Percentiles rank a stretch among this genome's conserved stretches.
phyloP scores from a whole-genome alignment of 805 yeast genomes.

The Grigorovia jiainica region DNA sequence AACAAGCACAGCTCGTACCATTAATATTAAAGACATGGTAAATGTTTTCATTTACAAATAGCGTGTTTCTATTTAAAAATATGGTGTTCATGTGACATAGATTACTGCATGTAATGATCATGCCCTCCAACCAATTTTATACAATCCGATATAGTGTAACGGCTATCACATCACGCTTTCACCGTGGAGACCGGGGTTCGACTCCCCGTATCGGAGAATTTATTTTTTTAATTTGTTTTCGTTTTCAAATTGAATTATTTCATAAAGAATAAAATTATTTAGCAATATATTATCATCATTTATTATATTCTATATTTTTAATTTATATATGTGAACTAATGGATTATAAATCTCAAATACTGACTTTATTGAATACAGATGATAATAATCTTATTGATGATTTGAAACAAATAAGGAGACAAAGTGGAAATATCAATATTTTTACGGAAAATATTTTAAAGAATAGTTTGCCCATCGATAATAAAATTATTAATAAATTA shows the following conservation, averaged over 20 bases:
- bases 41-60: too few relatives aligned
- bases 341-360: not conserved
- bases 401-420: not conserved
- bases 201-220: constrained; percentile 15
- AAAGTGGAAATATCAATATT: not conserved
- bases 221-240: not conserved
- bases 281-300: too few relatives aligned
- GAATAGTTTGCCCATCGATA: not conserved
- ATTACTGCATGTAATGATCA: too few relatives aligned
- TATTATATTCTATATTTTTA: not conserved
- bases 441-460: not conserved
- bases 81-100: too few relatives aligned
- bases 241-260: not conserved
- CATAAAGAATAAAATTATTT: not conserved
- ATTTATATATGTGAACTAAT: not conserved
- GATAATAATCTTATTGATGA: not conserved
- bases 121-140: too few relatives aligned
- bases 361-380: not conserved
- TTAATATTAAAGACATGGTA: too few relatives aligned
- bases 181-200: constrained; percentile 14
- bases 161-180: constrained; percentile 16
- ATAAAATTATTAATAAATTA: not conserved
- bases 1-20: too few relatives aligned
- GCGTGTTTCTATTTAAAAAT: too few relatives aligned
- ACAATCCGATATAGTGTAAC: constrained; percentile 13